Evolutionary conservation across 2,329 filamentous ascomycete species (phyloP).

Genomic region (Cercospora sesami): DNA sequence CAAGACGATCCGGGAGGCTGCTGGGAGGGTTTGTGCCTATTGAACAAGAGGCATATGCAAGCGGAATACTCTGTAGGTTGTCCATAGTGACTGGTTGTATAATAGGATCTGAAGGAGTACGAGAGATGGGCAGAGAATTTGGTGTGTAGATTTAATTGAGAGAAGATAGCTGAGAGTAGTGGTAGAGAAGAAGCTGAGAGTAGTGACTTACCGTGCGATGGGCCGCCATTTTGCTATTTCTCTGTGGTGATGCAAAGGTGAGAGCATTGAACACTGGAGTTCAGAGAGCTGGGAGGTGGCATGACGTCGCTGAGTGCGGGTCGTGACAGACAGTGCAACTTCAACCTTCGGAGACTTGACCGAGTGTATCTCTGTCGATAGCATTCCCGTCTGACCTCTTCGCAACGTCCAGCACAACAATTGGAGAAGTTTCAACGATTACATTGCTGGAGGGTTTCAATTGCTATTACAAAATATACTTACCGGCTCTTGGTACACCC

Average conservation of each 20-base stretch:
- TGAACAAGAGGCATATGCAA: constrained; percentile 59
- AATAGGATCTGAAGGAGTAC: neutral
- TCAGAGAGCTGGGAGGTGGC: neutral
- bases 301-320: neutral
- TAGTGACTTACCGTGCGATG: neutral
- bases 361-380: too few species aligned
- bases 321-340: too few species aligned
- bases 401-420: too few species aligned
- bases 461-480: too few species aligned
- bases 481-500: too few species aligned
- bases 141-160: neutral
- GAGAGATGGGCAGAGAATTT: neutral
- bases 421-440: too few species aligned
- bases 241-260: neutral
- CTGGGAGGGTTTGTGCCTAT: constrained; percentile 52
- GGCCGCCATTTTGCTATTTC: neutral
- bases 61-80: constrained; percentile 44
- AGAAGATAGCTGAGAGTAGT: neutral
- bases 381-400: too few species aligned
- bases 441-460: too few species aligned
- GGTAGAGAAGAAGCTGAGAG: neutral
- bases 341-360: too few species aligned
- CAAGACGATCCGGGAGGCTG: constrained; percentile 60
- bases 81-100: constrained; percentile 16
- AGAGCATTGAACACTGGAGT: neutral